phyloP scores from a whole-genome alignment of 768 basidiomycete species.

The Roridomyces roridus region DNA sequence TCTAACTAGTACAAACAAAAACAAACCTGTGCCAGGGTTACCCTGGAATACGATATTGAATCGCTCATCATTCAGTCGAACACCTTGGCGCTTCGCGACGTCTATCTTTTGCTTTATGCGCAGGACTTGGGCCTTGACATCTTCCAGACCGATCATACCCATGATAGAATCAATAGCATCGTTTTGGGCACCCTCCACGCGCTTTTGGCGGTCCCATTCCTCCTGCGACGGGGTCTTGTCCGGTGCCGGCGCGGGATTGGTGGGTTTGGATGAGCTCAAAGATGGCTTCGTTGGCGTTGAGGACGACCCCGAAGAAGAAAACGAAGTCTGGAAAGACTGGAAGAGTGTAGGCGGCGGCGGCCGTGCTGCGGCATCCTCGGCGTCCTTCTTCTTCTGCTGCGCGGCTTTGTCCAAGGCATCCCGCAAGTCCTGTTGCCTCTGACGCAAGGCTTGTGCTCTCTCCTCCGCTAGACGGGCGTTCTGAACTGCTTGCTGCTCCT shows the following conservation, averaged over 20 bases:
- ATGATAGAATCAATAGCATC: constrained; percentile 28
- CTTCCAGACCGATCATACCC: constrained; percentile 56
- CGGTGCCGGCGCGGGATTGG: not conserved
- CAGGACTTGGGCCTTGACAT: constrained; percentile 55
- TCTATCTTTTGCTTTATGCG: constrained; percentile 58
- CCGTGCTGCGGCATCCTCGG: not conserved
- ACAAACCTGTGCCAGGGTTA: constrained; percentile 76
- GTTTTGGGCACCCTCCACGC: constrained; percentile 27
- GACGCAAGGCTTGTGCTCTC: constrained; percentile 38
- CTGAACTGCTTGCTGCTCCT: constrained; percentile 31
- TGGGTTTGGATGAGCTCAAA: not conserved
- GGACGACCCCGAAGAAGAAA: not conserved
- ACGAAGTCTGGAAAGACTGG: not conserved
- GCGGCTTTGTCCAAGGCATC: too few relatives aligned
- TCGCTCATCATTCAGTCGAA: constrained; percentile 57
- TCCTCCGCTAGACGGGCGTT: constrained; percentile 46
- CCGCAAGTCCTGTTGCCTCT: constrained; percentile 54
- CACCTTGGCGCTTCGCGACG: constrained; percentile 53
- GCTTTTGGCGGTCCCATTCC: constrained; percentile 66
- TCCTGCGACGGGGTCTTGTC: not conserved
- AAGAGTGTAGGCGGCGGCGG: not conserved
- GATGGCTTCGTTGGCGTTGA: not conserved
- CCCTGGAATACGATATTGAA: constrained; percentile 69
- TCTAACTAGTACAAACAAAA: constrained; percentile 38
- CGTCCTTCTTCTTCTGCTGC: too few relatives aligned